phyloP scores from a whole-genome alignment of 2,329 filamentous ascomycete species.

The Beauveria sp. region DNA sequence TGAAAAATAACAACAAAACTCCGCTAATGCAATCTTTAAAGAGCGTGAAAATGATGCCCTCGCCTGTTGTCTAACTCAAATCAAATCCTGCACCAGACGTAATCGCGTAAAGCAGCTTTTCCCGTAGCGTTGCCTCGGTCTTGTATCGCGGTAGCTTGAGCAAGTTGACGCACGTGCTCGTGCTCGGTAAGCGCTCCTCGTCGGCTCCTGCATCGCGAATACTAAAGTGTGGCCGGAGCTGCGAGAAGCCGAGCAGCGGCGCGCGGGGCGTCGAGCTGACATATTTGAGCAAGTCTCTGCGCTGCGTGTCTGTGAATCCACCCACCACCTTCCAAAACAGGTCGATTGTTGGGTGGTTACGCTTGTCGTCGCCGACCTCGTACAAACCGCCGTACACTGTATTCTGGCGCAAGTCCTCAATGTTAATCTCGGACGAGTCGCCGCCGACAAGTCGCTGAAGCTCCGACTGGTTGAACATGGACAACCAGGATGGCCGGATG shows the following conservation, averaged over 20 bases:
- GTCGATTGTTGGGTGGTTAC: slow-evolving; percentile 77
- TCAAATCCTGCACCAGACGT: slow-evolving; percentile 91
- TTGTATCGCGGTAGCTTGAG: slow-evolving; percentile 83
- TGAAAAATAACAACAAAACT: not conserved
- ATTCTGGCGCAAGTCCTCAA: slow-evolving; percentile 76
- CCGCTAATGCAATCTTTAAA: not conserved
- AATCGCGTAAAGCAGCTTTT: slow-evolving; percentile 84
- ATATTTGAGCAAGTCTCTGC: slow-evolving; percentile 85
- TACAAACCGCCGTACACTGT: slow-evolving; percentile 87
- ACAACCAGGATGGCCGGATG: slow-evolving; percentile 86
- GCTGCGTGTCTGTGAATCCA: slow-evolving; percentile 64
- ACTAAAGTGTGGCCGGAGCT: slow-evolving; percentile 77
- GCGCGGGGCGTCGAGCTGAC: slow-evolving; percentile 90
- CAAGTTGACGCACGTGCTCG: slow-evolving; percentile 93
- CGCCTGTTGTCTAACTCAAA: slow-evolving; percentile 46
- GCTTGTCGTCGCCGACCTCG: slow-evolving; percentile 75
- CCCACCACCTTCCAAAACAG: slow-evolving; percentile 91
- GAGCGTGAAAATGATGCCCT: not conserved
- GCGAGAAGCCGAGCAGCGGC: slow-evolving; percentile 79
- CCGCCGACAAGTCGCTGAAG: slow-evolving; percentile 90
- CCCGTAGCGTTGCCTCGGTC: slow-evolving; percentile 55
- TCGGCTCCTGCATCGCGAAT: slow-evolving; percentile 65
- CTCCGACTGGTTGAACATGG: slow-evolving; percentile 97
- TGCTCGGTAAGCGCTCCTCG: slow-evolving; percentile 74
- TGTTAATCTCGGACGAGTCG: slow-evolving; percentile 75